These are phyloP conservation scores for Lentinula sp. DNA, from an alignment of 768 basidiomycete species.

Conservation along the genomic window DNA sequence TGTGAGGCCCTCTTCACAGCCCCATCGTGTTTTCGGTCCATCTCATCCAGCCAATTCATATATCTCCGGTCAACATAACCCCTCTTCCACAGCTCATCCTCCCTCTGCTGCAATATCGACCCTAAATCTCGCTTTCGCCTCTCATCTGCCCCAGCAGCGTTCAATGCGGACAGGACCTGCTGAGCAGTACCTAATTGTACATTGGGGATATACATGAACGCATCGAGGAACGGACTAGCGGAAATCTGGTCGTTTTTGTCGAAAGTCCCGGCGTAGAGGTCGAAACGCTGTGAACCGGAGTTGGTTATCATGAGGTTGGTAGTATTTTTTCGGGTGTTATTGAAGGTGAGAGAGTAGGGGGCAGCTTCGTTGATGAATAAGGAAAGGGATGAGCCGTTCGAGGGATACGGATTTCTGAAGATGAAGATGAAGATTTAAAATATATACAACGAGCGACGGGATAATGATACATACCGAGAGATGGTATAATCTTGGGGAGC, in stretches of 20 bases:
- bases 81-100: constrained; percentile 34
- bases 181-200: constrained; percentile 46
- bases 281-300: constrained; percentile 60
- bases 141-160: constrained; percentile 36
- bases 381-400: constrained; percentile 53
- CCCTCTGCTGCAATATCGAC: constrained; percentile 24
- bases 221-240: constrained; percentile 61
- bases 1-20: constrained; percentile 33
- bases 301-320: constrained; percentile 63
- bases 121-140: constrained; percentile 23
- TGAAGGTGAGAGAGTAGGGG: constrained; percentile 50
- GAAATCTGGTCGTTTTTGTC: constrained; percentile 80
- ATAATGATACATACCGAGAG: constrained; percentile 31
- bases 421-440: neutral
- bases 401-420: constrained; percentile 54
- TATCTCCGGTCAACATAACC: constrained; percentile 50
- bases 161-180: constrained; percentile 47
- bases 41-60: constrained; percentile 51
- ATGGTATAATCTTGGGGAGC: constrained; percentile 76
- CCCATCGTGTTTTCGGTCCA: constrained; percentile 33
- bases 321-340: constrained; percentile 54
- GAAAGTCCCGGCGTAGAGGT: constrained; percentile 64
- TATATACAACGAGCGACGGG: neutral
- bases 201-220: constrained; percentile 58
- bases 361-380: constrained; percentile 50